These are phyloP conservation scores for Acmispon strigosus DNA, from an alignment of 306 rosid species.

Conservation along the genomic window DNA sequence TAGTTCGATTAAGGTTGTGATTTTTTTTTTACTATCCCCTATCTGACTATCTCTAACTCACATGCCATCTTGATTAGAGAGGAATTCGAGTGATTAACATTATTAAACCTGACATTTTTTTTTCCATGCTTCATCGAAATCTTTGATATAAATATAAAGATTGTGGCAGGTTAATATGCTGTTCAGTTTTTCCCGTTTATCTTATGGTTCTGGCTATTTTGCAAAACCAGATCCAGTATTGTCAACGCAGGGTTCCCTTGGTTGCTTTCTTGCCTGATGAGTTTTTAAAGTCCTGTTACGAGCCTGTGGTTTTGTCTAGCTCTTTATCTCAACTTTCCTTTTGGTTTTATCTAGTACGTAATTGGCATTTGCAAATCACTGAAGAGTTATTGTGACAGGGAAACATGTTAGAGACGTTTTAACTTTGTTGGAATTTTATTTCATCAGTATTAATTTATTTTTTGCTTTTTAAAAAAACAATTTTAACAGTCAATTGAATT, in stretches of 20 bases:
- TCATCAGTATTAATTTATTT: not conserved
- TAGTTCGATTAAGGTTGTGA: not conserved
- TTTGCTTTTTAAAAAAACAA: not conserved
- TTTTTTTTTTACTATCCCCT: not conserved
- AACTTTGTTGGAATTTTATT: not conserved
- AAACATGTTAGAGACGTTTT: not conserved
- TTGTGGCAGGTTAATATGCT: not conserved
- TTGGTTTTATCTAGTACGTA: not conserved
- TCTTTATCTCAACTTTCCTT: conserved; percentile 6
- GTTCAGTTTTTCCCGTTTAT: not conserved
- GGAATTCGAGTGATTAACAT: not conserved
- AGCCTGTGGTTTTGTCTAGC: not conserved
- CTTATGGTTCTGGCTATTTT: not conserved
- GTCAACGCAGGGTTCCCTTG: not conserved
- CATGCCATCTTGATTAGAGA: not conserved
- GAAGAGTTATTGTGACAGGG: not conserved
- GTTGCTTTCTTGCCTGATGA: not conserved
- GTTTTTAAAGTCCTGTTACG: not conserved
- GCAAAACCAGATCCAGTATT: not conserved
- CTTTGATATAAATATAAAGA: not conserved
- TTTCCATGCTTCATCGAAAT: not conserved
- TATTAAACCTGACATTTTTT: not conserved
- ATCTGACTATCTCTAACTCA: not conserved
- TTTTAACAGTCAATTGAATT: conserved; percentile 73
- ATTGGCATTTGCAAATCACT: conserved; percentile 9